Conservation (phyloP, 2,329 filamentous ascomycete genomes). For the Diplodia mutila region DNA sequence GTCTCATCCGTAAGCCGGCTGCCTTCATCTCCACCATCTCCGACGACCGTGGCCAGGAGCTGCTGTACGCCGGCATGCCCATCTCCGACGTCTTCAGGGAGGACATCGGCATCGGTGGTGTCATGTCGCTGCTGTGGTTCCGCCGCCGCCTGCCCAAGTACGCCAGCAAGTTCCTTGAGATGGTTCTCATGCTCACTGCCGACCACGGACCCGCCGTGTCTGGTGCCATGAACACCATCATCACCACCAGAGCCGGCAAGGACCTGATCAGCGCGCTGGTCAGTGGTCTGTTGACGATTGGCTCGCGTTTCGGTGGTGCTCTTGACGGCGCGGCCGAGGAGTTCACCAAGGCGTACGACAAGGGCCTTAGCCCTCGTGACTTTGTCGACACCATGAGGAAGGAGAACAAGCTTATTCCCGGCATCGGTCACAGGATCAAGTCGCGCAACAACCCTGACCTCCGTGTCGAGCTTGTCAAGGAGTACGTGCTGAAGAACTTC, state of each 20-base stretch:
- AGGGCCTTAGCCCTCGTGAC: slow-evolving; percentile 96
- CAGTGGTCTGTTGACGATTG: slow-evolving; percentile 95
- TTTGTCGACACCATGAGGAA: slow-evolving; percentile 99
- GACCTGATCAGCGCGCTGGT: slow-evolving; percentile 95
- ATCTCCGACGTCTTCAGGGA: slow-evolving; percentile 99
- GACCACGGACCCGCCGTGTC: slow-evolving; percentile 99
- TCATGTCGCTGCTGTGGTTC: slow-evolving; percentile 99
- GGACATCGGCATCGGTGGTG: slow-evolving; percentile 98
- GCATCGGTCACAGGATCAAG: slow-evolving; percentile 99
- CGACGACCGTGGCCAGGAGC: slow-evolving; percentile 98
- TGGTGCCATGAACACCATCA: slow-evolving; percentile 99
- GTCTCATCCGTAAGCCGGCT: slow-evolving; percentile 98
- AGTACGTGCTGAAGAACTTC: slow-evolving; percentile 98
- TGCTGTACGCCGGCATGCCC: slow-evolving; percentile 98
- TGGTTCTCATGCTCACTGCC: slow-evolving; percentile 99
- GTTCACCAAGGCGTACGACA: slow-evolving; percentile 98
- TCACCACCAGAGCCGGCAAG: slow-evolving; percentile 98
- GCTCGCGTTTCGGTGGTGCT: slow-evolving; percentile 97
- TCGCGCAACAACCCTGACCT: slow-evolving; percentile 99
- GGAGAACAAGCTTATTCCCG: slow-evolving; percentile 98
- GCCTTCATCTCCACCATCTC: slow-evolving; percentile 99
- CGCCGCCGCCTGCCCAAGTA: slow-evolving; percentile 93
- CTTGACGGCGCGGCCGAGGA: slow-evolving; percentile 97
- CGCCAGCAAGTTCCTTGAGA: slow-evolving; percentile 98
- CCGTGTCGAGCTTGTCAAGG: slow-evolving; percentile 98